Evolutionary conservation across 192 early-diverging fungal genomes (phyloP).

Genomic region (Tieghemiomyces parasiticus): DNA sequence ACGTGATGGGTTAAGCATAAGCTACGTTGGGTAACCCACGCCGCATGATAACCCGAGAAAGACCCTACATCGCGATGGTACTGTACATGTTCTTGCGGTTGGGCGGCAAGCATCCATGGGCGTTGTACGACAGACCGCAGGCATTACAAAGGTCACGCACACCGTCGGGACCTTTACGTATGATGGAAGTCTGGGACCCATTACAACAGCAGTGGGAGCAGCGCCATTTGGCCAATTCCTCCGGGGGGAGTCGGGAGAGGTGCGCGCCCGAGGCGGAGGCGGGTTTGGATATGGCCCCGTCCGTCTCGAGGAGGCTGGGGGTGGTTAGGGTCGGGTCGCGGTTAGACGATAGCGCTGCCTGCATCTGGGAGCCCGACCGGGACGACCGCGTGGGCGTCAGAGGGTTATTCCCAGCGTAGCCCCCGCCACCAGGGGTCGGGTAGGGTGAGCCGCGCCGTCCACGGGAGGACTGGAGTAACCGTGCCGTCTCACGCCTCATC

Average conservation of each 20-base stretch:
- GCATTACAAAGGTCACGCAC: background rate
- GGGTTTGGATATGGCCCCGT: background rate
- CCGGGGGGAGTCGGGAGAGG: background rate
- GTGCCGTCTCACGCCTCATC: slow-evolving; percentile 3
- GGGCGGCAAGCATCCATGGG: background rate
- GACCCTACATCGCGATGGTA: too few relatives aligned
- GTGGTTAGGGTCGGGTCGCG: background rate
- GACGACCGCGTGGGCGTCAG: background rate
- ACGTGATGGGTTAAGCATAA: too few relatives aligned
- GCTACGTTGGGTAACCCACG: too few relatives aligned
- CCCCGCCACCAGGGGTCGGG: background rate
- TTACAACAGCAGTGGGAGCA: slow-evolving; percentile 6
- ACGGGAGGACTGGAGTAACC: slow-evolving; percentile 1
- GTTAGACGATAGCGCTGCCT: background rate
- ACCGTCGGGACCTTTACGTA: slow-evolving; percentile 5
- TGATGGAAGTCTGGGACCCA: background rate
- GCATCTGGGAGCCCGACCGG: too few relatives aligned
- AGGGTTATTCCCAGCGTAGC: background rate
- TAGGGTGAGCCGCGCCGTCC: background rate
- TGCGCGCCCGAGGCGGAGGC: background rate
- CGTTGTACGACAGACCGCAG: background rate
- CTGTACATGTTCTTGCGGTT: slow-evolving; percentile 9
- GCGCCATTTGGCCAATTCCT: background rate
- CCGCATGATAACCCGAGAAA: too few relatives aligned
- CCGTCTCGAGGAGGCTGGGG: background rate